Percentiles rank a stretch among this genome's conserved stretches.
Conservation (phyloP, 352 stramenopile genomes). For the Globisporangium paroecandrum region DNA sequence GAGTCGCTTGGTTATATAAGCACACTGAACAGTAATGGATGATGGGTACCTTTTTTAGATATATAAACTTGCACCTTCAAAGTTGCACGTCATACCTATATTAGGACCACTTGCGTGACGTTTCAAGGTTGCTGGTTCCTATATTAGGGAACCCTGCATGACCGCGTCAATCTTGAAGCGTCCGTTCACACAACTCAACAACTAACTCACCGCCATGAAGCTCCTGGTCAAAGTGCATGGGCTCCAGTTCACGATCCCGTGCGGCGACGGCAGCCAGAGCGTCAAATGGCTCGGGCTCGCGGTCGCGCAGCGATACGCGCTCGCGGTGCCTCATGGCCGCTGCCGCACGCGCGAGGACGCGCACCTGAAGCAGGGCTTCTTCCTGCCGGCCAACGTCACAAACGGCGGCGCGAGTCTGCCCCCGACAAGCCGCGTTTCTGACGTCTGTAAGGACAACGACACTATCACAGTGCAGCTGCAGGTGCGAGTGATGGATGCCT, state of each 20-base stretch:
- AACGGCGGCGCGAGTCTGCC: conserved; percentile 47
- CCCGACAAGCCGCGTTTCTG: conserved; percentile 50
- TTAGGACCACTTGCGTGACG: too few species aligned
- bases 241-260: conserved; percentile 67
- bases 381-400: conserved; percentile 55
- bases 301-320: conserved; percentile 72
- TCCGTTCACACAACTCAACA: background rate
- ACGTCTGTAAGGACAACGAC: conserved; percentile 76
- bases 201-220: conserved; percentile 32
- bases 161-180: background rate
- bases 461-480: conserved; percentile 59
- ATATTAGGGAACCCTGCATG: background rate
- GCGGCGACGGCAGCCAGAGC: conserved; percentile 70
- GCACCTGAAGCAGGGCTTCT: conserved; percentile 78
- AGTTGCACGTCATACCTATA: too few species aligned
- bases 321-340: conserved; percentile 59
- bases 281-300: conserved; percentile 84
- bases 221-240: conserved; percentile 68
- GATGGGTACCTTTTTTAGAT: background rate
- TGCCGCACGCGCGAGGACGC: conserved; percentile 71
- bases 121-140: background rate
- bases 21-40: background rate
- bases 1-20: background rate
- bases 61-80: background rate
- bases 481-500: conserved; percentile 23